phyloP scores from a whole-genome alignment of 345 rosid genomes.

The Noccaea bulbosa region DNA sequence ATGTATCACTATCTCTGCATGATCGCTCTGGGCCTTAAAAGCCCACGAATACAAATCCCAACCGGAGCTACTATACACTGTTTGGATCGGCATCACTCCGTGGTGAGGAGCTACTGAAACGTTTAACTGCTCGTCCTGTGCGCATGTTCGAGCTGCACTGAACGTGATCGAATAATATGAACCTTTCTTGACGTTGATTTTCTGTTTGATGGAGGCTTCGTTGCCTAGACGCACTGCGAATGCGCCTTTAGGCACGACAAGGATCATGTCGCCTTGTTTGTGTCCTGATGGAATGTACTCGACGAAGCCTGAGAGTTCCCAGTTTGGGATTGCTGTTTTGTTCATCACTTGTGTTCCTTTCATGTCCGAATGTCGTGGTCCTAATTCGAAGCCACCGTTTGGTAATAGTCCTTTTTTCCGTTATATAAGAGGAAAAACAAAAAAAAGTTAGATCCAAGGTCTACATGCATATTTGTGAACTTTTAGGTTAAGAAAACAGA shows the following conservation, averaged over 20 bases:
- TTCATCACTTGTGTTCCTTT: constrained; percentile 67
- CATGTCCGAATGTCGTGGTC: constrained; percentile 59
- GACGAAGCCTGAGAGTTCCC: constrained; percentile 79
- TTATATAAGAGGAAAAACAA: background rate
- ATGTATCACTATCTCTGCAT: constrained; percentile 61
- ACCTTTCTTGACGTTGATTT: constrained; percentile 51
- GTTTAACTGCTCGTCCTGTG: constrained; percentile 75
- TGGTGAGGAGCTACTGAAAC: constrained; percentile 73
- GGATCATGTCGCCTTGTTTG: constrained; percentile 92
- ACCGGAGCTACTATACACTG: constrained; percentile 71
- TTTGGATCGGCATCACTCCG: constrained; percentile 78
- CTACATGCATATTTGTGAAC: background rate
- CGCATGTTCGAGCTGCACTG: constrained; percentile 89
- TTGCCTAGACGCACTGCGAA: constrained; percentile 84
- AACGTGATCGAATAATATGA: constrained; percentile 71
- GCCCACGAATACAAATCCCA: constrained; percentile 91
- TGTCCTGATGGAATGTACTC: constrained; percentile 88
- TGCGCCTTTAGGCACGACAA: constrained; percentile 83
- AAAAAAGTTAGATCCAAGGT: background rate
- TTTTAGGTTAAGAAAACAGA: background rate
- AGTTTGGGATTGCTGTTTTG: constrained; percentile 59
- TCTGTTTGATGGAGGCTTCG: constrained; percentile 85
- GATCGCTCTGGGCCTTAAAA: constrained; percentile 50
- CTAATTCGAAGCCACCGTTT: constrained; percentile 76
- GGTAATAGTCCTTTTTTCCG: constrained; percentile 57